Base-by-base conservation (phyloP, 179 eudicot species). In the Corrigiola litoralis region DNA sequence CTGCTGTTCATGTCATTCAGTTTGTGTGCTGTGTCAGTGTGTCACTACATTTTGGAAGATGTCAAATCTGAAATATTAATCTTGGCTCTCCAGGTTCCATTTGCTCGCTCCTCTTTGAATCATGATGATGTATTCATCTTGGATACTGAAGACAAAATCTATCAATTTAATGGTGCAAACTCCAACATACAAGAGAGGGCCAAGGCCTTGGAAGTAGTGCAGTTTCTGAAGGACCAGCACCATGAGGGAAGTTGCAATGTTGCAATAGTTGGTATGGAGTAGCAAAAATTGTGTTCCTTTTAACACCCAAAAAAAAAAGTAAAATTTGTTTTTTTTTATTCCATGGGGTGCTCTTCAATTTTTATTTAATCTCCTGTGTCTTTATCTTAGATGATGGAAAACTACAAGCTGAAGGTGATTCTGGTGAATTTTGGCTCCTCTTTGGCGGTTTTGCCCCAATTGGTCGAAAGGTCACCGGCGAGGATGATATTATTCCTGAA, bases 391-490 rank as follows among this genome's bases (percentile, higher is more conserved):
- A 94, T 78, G 99, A 94, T 74, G 99, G 99, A 29, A 94, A 90
- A 59, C 81, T 90, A 49, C 91, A 90, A 70, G 82, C 97, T 12
- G 99, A 94, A 78, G 75, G 86, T 16, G 92, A 88, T 74, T 94
- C 99, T 73, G 99, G 97, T 74, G 95, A 82, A 69, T 94, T 94
- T 61, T 94, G 99, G 99, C 88, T 85, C 47, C 85, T 83, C 13
- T 94, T 94, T 79, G 99, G 97, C 57, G 99, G 99, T 46, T 90
- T 86, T 86, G 99, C 99, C 69, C 97, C 99, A 63, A 87, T 94
- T 74, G 85, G 88, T 54, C 88, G 87, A 75, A 94, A 86, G 73
- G 84, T 86, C 59, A 78, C 78, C 28, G 72, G 79, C 72, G 99
- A 94, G 63, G 97, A 94, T 80, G 99, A 94, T 71, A 58, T 80